Evolutionary conservation across 495 filamentous ascomycete species (phyloP), one percentile per base, ranked within the genome.

Genomic region (Talaromyces thailandensis): DNA sequence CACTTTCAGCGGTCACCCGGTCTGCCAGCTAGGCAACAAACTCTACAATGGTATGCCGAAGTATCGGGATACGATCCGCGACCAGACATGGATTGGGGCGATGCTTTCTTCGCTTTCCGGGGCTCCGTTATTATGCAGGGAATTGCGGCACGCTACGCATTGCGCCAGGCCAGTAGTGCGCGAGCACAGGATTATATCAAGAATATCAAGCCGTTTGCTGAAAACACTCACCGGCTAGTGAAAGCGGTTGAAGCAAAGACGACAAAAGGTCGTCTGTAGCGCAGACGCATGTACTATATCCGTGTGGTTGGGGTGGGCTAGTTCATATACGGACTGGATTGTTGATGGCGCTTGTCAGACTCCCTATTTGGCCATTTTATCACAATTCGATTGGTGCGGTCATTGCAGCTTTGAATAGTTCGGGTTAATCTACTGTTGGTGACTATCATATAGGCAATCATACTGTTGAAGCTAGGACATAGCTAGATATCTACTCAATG

Each of bases 81-180:
- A 5, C 68, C 70, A 21, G 82, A 88, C 25, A 71, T 82, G 66
- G 67, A 74, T 56, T 83, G 82, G 83, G 75, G 91, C 72, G 80
- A 87, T 84, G 73, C 83, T 64, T 78, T 96, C 82, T 89, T 90
- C 75, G 59, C 76, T 71, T 82, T 80, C 68, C 74, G 81, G 56
- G 84, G 82, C 45, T 80, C 88, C 12, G 87, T 93, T 37, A 95
- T 98, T 69, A 91, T 91, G 78, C 94, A 98, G 75, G 93, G 94
- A 1, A 96, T 98, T 69, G 90, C 91, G 35, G 93, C 93, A 50
- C 79, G 94, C 60, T 86, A 85, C 66, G 94, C 94, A 48, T 74
- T 81, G 43, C 77, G 94, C 40, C 94, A 98, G 82, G 94, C 94
- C 11, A 97, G 92, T 72, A 95, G 91, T 73, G 87, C 82, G 58